Evolutionary conservation across 805 yeast genomes (phyloP).

Genomic region (Yarrowia sp.): DNA sequence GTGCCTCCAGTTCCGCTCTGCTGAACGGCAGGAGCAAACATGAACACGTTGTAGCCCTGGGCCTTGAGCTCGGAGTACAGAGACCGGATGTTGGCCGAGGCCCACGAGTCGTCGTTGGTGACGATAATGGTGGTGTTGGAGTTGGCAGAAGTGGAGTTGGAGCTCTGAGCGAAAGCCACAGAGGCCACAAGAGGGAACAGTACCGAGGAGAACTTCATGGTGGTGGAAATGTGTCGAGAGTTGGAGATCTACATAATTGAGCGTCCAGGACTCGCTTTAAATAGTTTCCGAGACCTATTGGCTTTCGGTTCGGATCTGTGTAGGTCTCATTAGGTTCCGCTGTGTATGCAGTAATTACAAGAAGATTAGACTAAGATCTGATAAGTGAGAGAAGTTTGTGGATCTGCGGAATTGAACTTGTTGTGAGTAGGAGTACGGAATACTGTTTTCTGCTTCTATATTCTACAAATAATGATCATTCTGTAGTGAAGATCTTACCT

Average conservation of each 20-base stretch:
- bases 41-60: conserved; percentile 58
- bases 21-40: conserved; percentile 61
- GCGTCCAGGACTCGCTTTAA: not conserved
- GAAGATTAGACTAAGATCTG: too few relatives aligned
- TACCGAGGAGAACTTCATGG: conserved; percentile 1
- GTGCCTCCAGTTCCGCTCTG: conserved; percentile 65
- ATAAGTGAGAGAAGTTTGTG: too few relatives aligned
- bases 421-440: too few relatives aligned
- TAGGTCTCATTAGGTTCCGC: too few relatives aligned
- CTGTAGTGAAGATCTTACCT: too few relatives aligned
- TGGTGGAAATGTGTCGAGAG: not conserved
- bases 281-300: not conserved
- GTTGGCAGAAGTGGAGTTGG: conserved; percentile 3
- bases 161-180: conserved; percentile 13
- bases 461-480: too few relatives aligned
- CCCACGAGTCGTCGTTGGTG: conserved; percentile 66
- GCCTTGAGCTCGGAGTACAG: conserved; percentile 55
- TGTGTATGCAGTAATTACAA: too few relatives aligned
- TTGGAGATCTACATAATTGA: not conserved
- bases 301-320: too few relatives aligned
- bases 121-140: conserved; percentile 52
- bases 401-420: too few relatives aligned
- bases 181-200: not conserved
- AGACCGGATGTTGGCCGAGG: conserved; percentile 64
- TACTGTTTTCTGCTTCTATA: too few relatives aligned